Evolutionary conservation across 2,329 filamentous ascomycete genomes (phyloP).

Genomic region (Dothistroma pini): DNA sequence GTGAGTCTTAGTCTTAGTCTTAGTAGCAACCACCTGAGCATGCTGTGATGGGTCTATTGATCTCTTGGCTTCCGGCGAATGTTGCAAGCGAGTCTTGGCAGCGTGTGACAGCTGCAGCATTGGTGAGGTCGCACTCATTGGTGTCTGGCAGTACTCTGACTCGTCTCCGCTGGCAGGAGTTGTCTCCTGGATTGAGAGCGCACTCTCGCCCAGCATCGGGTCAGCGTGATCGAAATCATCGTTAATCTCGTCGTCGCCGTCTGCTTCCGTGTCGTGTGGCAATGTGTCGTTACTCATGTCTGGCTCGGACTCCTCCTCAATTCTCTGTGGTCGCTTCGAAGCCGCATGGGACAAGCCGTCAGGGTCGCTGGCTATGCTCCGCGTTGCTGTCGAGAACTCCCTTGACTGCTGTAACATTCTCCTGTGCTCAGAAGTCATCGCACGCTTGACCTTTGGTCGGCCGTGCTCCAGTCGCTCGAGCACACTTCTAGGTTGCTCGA

Average conservation of each 20-base stretch:
- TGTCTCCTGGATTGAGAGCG: constrained; percentile 31
- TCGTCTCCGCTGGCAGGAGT: constrained; percentile 31
- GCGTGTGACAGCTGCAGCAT: constrained; percentile 27
- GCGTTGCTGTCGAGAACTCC: constrained; percentile 50
- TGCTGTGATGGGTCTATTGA: constrained; percentile 33
- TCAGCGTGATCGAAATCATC: constrained; percentile 59
- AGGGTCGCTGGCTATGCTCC: constrained; percentile 57
- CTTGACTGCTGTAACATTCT: constrained; percentile 32
- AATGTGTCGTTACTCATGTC: constrained; percentile 41
- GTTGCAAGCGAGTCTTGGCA: constrained; percentile 23
- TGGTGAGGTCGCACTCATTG: constrained; percentile 29
- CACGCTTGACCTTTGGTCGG: constrained; percentile 52
- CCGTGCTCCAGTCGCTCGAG: constrained; percentile 56
- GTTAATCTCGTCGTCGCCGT: constrained; percentile 87
- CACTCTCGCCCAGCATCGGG: constrained; percentile 33
- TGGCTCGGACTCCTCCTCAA: constrained; percentile 43
- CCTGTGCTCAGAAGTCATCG: constrained; percentile 40
- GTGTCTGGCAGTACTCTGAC: constrained; percentile 44
- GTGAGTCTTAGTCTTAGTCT: constrained; percentile 45
- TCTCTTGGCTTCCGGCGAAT: constrained; percentile 24
- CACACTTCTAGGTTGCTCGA: constrained; percentile 58
- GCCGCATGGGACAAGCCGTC: constrained; percentile 39
- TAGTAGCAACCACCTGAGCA: constrained; percentile 23
- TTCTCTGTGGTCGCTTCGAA: constrained; percentile 39
- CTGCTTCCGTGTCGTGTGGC: constrained; percentile 68